These are phyloP conservation scores for Durusdinium trenchii DNA, from an alignment of 73 alveolate species.

Conservation along the genomic window DNA sequence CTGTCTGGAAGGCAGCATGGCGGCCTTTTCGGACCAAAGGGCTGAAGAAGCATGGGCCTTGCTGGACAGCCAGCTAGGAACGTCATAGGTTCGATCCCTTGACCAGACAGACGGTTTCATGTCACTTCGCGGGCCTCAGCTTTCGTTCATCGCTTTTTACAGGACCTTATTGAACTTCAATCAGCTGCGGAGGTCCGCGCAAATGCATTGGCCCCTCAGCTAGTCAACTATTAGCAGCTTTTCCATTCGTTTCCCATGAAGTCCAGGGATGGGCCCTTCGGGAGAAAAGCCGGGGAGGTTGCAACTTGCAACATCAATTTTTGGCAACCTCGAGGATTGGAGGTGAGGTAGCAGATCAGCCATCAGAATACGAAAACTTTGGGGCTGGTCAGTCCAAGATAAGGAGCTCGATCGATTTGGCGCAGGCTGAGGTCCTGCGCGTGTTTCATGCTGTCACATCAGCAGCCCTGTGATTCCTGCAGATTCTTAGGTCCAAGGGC, in stretches of 20 bases:
- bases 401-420: too few relatives aligned
- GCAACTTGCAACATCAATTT: too few relatives aligned
- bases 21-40: slow-evolving; percentile 74
- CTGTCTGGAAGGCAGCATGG: slow-evolving; percentile 91
- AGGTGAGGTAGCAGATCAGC: too few relatives aligned
- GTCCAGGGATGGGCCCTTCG: neutral
- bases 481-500: slow-evolving; percentile 68
- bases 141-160: neutral
- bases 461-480: neutral
- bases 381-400: too few relatives aligned
- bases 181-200: slow-evolving; percentile 81
- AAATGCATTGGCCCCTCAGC: slow-evolving; percentile 38
- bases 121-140: too few relatives aligned
- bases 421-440: too few relatives aligned
- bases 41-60: slow-evolving; percentile 85
- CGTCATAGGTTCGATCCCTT: neutral
- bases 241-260: neutral
- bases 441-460: too few relatives aligned
- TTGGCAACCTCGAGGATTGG: too few relatives aligned
- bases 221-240: neutral
- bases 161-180: slow-evolving; percentile 81
- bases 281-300: too few relatives aligned
- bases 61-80: slow-evolving; percentile 15
- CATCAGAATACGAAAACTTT: too few relatives aligned
- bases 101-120: neutral